Evolutionary conservation across 2,329 filamentous ascomycete species (phyloP), one percentile per base, ranked within the genome.

Genomic region (Trichoderma sp.): DNA sequence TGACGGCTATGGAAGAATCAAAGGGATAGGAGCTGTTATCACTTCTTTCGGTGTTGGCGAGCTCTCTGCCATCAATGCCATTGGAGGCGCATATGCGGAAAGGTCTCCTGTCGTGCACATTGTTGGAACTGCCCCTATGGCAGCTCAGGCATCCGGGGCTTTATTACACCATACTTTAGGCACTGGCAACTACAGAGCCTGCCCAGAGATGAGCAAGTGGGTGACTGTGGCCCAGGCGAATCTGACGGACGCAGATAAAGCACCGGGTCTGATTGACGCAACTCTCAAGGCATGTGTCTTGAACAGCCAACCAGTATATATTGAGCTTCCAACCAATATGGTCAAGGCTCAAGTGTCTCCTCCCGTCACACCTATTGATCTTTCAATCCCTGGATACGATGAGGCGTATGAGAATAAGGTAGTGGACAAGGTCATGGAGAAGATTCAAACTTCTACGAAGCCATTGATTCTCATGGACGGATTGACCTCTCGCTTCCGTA

Each of bases 11-110:
- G 84, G 85, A 3, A 80, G 88, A 13, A 82, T 88, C 72, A 88
- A 87, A 73, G 85, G 85, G 6, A 78, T 86, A 7, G 79, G 80
- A 6, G 83, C 82, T 43, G 76, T 89, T 8, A 80, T 90, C 36
- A 90, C 88, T 1, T 89, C 88, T 0, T 89, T 89, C 75, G 88
- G 88, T 5, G 88, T 90, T 1, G 88, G 88, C 9, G 85, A 86
- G 73, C 79, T 85, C 4, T 88, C 87, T 4, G 87, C 87, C 6
- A 82, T 89, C 76, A 89, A 90, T 75, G 88, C 85, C 43, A 84
- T 89, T 73, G 88, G 87, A 3, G 88, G 88, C 1, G 85, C 87
- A 4, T 89, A 86, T 75, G 84, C 87, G 11, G 88, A 90, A 78
- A 82, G 82, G 34, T 86, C 86, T 0, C 82, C 86, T 0, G 84